Conservation (phyloP, 495 filamentous ascomycete species). For the Annulohypoxylon bovei region DNA sequence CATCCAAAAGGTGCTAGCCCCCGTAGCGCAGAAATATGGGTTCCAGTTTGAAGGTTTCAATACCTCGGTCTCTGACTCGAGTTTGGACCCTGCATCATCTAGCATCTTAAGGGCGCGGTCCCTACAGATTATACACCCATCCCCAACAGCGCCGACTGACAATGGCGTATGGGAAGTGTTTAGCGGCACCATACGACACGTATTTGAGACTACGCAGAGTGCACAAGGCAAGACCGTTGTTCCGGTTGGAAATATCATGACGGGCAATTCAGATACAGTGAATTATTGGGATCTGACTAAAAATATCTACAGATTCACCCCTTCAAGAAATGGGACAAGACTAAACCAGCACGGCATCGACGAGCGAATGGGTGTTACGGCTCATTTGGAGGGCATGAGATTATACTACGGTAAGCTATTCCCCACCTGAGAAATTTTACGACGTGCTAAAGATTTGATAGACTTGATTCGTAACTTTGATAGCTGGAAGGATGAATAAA, state of each 20-base stretch:
- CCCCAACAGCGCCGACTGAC: constrained; percentile 25
- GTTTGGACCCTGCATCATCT: background rate
- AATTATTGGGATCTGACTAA: constrained; percentile 69
- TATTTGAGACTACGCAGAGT: constrained; percentile 60
- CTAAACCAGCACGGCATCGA: constrained; percentile 65
- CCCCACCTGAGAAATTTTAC: background rate
- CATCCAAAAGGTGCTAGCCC: constrained; percentile 21
- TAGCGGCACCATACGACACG: constrained; percentile 23
- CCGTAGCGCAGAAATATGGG: constrained; percentile 24
- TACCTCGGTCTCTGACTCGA: background rate
- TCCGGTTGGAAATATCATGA: constrained; percentile 69
- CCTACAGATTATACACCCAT: constrained; percentile 19
- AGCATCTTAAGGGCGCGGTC: constrained; percentile 1
- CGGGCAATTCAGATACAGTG: constrained; percentile 70
- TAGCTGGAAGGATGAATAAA: constrained; percentile 19
- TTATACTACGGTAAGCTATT: constrained; percentile 49
- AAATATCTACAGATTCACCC: constrained; percentile 69
- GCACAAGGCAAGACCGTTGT: constrained; percentile 66
- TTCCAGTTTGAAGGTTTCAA: constrained; percentile 21
- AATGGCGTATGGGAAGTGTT: constrained; percentile 25
- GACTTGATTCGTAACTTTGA: constrained; percentile 37
- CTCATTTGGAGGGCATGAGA: constrained; percentile 64
- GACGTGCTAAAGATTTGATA: background rate
- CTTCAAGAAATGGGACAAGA: constrained; percentile 57
- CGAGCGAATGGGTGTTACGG: constrained; percentile 62